Base-by-base conservation (phyloP, 805 yeast genomes). In the Cyberlindnera bimundalis region DNA sequence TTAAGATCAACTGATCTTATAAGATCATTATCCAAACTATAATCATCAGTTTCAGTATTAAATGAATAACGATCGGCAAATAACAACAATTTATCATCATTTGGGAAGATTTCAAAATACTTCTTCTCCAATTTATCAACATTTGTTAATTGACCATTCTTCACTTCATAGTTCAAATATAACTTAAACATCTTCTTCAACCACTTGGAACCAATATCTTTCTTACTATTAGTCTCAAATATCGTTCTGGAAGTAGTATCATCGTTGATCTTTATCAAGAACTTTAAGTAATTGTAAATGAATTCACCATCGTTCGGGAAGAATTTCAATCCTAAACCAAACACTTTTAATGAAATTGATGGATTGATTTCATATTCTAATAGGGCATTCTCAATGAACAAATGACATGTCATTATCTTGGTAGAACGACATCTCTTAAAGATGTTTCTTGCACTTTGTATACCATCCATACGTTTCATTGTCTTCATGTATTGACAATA, bases 371-470 rank as follows among this genome's bases (percentile, higher is more conserved):
- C 27, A 49, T 69, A 80, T 57, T 91, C 99, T 67, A 89, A 70
- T 57, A 78, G 67, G 1, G 97, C 96, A 54, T 84, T 83, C 44
- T 86, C 91, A 16, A 81, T 80, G 61, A 75, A 91, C 16, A 91
- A 74, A 51, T 87, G 87, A 66, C 80, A 79, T 1, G 95, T 82
- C 30, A 84, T 63, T 10, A 68, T 56, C 45, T 65, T 70, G n/a
- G 68, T 58, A 50, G 77, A 73, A 52, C 96, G 76, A 8, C 84
- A 83, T 50, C 71, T 74, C 40, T 84, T 73, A 58, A 89, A 88
- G 2, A 86, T 68, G 18, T 68, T 58, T 46, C 98, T 74, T 2
- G 95, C 89, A 27, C 81, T 88, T 37, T 77, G 76, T 24, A 82
- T 67, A 4, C 90, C 91, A 34, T 71, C 69, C 16, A 74, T 29